Evolutionary conservation across 75 land plant species (phyloP), one percentile per base, ranked within the genome.

Genomic region (Pinus tabuliformis): DNA sequence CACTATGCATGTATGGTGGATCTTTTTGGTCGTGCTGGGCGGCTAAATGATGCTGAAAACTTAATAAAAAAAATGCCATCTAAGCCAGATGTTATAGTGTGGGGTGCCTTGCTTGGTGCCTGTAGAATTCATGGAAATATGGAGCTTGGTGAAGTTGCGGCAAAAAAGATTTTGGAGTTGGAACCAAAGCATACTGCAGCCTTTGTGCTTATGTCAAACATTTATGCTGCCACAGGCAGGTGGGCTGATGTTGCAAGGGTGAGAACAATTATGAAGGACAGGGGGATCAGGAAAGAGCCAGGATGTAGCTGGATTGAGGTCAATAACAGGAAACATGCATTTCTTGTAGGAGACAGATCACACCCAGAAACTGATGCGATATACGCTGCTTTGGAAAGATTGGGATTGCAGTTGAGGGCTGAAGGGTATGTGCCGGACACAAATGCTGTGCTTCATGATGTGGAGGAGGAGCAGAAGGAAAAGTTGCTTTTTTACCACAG

Each of bases 1-100:
- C 89, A 90, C 75, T 90, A 83, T 76, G 87, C 81, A 62, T 79
- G 87, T 71, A 76, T 87, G 86, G 78, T 90, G 3, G 90, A 87
- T 80, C 86, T 90, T 20, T 39, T 87, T 37, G 90, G 89, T 7
- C 60, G 88, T 56, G 86, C 88, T 20, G 88, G 86, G 5, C 59
- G 76, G 24, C 75, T 90, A 56, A 78, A 79, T 42, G 86, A 85
- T 75, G 92, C 86, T 17, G 62, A 76, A 52, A 68, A 59, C 18
- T 58, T 90, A 18, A 78, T 85, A 0, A 59, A 78, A 33, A 77
- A 30, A 18, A 87, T 90, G 86, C 78, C 82, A 3, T 74, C 77
- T 60, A 58, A 76, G n/a, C 87, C 89, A 14, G 89, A 84, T 60
- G 80, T 72, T 1, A 78, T 76, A 6, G 81, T 83, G 22, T 90